These are phyloP conservation scores for Neoconidiobolus thromboides DNA, from an alignment of 371 early-diverging fungal species.

Conservation along the genomic window DNA sequence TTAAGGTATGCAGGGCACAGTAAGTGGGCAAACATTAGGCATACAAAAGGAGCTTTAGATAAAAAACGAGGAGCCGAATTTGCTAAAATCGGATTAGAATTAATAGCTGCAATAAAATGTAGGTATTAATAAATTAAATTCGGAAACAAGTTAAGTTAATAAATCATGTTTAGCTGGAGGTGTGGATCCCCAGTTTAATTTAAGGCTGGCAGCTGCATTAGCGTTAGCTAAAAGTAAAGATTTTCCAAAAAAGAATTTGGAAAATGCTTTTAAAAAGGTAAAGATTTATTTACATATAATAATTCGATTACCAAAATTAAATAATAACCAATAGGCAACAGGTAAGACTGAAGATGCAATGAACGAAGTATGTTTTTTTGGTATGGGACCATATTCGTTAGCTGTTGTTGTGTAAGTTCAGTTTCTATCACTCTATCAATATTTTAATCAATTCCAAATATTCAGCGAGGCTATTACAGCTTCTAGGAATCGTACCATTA, in stretches of 20 bases:
- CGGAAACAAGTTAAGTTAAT: background rate
- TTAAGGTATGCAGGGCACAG: slow-evolving; percentile 25
- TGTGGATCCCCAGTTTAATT: slow-evolving; percentile 23
- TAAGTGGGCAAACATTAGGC: slow-evolving; percentile 49
- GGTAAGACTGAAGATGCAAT: slow-evolving; percentile 18
- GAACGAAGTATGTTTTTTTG: slow-evolving; percentile 39
- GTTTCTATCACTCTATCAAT: background rate
- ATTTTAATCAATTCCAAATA: background rate
- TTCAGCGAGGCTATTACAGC: slow-evolving; percentile 33
- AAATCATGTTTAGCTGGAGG: slow-evolving; percentile 19
- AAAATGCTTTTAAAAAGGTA: slow-evolving; percentile 45
- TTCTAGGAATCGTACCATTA: slow-evolving; percentile 41
- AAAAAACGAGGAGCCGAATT: slow-evolving; percentile 28
- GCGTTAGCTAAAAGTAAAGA: slow-evolving; percentile 31
- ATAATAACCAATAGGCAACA: background rate
- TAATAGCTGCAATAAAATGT: slow-evolving; percentile 35
- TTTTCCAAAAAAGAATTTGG: slow-evolving; percentile 53
- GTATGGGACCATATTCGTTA: slow-evolving; percentile 35
- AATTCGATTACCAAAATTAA: background rate
- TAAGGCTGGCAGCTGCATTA: slow-evolving; percentile 32
- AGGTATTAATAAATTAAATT: background rate
- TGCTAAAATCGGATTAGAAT: slow-evolving; percentile 33
- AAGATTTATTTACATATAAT: too few relatives aligned
- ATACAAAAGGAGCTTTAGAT: slow-evolving; percentile 35
- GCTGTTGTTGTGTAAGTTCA: slow-evolving; percentile 37